These are phyloP conservation scores for Aspergillus texensis DNA, from an alignment of 2,329 filamentous ascomycete genomes.

Conservation along the genomic window DNA sequence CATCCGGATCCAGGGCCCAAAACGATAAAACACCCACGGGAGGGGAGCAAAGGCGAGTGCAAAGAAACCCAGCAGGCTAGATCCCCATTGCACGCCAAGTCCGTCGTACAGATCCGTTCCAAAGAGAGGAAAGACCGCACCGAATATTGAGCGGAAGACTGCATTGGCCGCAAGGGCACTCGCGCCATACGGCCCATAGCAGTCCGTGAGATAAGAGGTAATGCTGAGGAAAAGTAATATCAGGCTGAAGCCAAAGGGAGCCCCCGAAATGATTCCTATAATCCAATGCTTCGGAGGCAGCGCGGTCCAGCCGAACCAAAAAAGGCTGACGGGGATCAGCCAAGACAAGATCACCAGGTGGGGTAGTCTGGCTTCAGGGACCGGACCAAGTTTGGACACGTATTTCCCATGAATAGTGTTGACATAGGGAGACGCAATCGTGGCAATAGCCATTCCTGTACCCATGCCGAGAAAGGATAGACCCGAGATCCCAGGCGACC, in stretches of 20 bases:
- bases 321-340: slow-evolving; percentile 17
- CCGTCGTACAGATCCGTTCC: not conserved
- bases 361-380: slow-evolving; percentile 15
- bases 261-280: slow-evolving; percentile 12
- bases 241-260: slow-evolving; percentile 20
- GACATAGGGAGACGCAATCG: slow-evolving; percentile 33
- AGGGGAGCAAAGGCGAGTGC: not conserved
- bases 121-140: not conserved
- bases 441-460: slow-evolving; percentile 35
- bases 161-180: not conserved
- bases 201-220: not conserved
- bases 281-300: slow-evolving; percentile 17
- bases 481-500: slow-evolving; percentile 45
- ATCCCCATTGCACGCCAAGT: not conserved
- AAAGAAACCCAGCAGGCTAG: not conserved
- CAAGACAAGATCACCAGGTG: slow-evolving; percentile 21
- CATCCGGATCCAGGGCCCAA: not conserved
- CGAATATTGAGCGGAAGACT: not conserved
- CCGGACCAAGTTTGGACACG: not conserved
- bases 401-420: slow-evolving; percentile 27
- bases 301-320: slow-evolving; percentile 26
- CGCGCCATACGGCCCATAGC: not conserved
- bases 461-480: slow-evolving; percentile 50
- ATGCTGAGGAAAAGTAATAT: slow-evolving; percentile 16
- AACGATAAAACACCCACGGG: not conserved